Percentiles rank a stretch among this genome's conserved stretches.
Evolutionary conservation across 2,329 filamentous ascomycete species (phyloP).

Genomic region (Aspergillus neoniger): DNA sequence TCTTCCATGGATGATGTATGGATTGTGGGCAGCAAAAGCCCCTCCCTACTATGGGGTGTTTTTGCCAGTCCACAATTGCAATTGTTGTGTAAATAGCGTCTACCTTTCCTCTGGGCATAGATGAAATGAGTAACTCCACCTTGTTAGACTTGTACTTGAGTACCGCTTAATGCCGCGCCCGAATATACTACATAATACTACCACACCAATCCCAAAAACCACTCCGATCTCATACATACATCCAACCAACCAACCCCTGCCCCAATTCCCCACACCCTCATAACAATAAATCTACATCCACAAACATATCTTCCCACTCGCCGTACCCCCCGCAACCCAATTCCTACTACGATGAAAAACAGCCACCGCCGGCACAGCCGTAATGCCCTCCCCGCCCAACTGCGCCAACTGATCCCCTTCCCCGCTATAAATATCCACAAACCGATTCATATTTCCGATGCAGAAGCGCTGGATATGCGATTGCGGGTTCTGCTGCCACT

Average conservation of each 20-base stretch:
- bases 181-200: background rate
- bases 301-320: constrained; percentile 86
- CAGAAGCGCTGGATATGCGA: constrained; percentile 84
- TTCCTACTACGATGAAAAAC: constrained; percentile 84
- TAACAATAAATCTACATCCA: constrained; percentile 64
- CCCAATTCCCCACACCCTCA: background rate
- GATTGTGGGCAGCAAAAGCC: background rate
- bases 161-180: background rate
- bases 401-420: constrained; percentile 87
- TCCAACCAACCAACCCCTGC: background rate
- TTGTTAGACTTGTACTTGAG: constrained; percentile 1
- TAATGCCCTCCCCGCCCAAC: constrained; percentile 84
- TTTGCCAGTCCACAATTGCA: constrained; percentile 5
- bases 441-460: constrained; percentile 97
- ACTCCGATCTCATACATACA: background rate
- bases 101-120: constrained; percentile 35
- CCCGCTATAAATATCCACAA: constrained; percentile 84
- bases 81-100: constrained; percentile 25
- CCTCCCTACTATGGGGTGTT: background rate
- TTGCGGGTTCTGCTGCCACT: constrained; percentile 81
- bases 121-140: constrained; percentile 29
- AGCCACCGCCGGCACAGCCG: constrained; percentile 88
- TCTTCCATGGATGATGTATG: background rate
- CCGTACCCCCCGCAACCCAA: constrained; percentile 91
- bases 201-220: background rate